Evolutionary conservation across 371 early-diverging fungal genomes (phyloP), one percentile per base, ranked within the genome.

Genomic region (Umbelopsis sp.): DNA sequence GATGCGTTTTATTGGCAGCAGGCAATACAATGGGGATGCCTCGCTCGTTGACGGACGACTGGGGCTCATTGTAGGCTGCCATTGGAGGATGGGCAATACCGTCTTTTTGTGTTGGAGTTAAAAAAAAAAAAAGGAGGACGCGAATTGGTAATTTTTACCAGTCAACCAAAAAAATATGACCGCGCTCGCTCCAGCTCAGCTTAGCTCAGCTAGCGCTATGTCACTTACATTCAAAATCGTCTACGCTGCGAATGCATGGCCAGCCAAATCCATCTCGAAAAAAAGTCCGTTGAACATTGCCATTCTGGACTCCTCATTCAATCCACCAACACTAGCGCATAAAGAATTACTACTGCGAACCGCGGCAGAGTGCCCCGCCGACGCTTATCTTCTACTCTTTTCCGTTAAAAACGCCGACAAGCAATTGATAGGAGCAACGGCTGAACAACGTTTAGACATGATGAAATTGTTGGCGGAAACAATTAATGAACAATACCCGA

Each of bases 291-390:
- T 68, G 25, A 64, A 72, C 37, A 78, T 79, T 51, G 80, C 78
- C 10, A 74, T 91, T 16, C 79, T 90, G 10, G 91, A 90, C 69
- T 83, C 89, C 2, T 88, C 88, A 6, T 91, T 90, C 72, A 90
- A 90, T 48, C 91, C 91, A 14, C 91, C 91, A 0, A 89, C 89
- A 22, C 71, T 73, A 45, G 89, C 89, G 2, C 91, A 90, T 71
- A 71, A 73, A 44, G 80, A 79, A 16, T 78, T 90, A 0, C 57
- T 88, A 16, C 50, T 73, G 46, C 73, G 65, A 4, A 57, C 80
- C 12, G 41, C 74, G 5, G 65, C 73, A 0, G 45, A 69, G 20
- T 74, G 72, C 32, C 75, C 83, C 0, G 16, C 66, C 65, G 81
- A 82, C 53, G 77, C 76, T 1, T 68, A 75, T 1, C 65, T 90